Evolutionary conservation across 1,284 basidiomycete genomes (phyloP), one percentile per base, ranked within the genome.

Genomic region (Anthracocystis setariae): DNA sequence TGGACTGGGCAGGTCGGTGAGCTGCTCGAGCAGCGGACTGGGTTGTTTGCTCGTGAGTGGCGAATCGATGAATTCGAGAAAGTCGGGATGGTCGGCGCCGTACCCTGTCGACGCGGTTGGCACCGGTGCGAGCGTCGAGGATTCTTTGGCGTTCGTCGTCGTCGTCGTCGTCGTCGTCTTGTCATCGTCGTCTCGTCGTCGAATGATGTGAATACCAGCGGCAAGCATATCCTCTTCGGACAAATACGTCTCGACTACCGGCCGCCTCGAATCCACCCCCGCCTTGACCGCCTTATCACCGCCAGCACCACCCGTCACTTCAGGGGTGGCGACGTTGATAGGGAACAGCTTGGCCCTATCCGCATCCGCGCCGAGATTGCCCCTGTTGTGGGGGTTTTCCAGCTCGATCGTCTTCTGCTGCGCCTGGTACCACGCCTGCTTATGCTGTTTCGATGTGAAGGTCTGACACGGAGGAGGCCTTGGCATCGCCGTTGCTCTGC

Each of bases 351-450:
- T 53, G 17, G 56, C 54, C 24, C 2, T 52, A 27, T 46, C 37
- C 23, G 52, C 42, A 8, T 65, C 42, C 7, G 43, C 9, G 20
- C 57, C 25, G 5, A 43, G 32, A 12, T n/a, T 18, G 12, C 38
- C 46, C 12, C 65, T 49, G 13, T 71, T 60, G 42, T 50, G 17
- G 1, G 56, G 51, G 10, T 59, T 58, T 12, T 64, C 60, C 33
- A 73, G 64, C 38, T 68, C 42, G 43, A 73, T 61, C 17, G 70
- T 73, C 46, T 68, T 68, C 47, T 73, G 70, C 35, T 73, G 70
- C 0, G 70, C 70, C 46, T 73, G 70, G 33, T 68, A 73, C 70
- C 70, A 73, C 5, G 70, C 70, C 50, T 73, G 70, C 40, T 63
- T 73, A 43, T 61, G 63, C 56, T 63, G 60, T 23, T 56, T 67